Evolutionary conservation across 371 early-diverging fungal species (phyloP).

Genomic region (Vairimorpha necatrix): DNA sequence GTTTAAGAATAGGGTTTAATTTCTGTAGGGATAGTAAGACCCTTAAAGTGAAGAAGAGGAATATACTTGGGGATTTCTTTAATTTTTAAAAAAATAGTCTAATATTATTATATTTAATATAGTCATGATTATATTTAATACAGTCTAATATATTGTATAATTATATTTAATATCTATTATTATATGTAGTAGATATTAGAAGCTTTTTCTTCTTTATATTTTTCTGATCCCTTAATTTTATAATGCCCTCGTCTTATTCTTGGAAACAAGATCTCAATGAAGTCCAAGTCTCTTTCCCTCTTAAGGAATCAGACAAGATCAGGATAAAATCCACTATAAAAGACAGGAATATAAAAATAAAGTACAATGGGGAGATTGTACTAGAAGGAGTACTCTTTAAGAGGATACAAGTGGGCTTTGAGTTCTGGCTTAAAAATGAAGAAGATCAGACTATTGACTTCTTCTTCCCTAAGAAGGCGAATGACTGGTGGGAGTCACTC

Average conservation of each 20-base stretch:
- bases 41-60: constrained; percentile 24
- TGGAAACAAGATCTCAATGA: constrained; percentile 36
- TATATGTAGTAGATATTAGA: too few species aligned
- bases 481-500: constrained; percentile 38
- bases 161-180: too few species aligned
- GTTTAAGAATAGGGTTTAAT: constrained; percentile 46
- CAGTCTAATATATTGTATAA: too few species aligned
- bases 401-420: constrained; percentile 3
- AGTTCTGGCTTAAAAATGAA: constrained; percentile 14
- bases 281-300: constrained; percentile 11
- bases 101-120: too few species aligned
- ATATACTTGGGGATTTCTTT: constrained; percentile 30
- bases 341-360: constrained; percentile 11
- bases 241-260: constrained; percentile 2
- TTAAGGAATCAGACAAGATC: background rate
- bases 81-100: constrained; percentile 33
- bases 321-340: background rate
- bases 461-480: constrained; percentile 6
- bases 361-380: constrained; percentile 1
- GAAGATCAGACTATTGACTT: constrained; percentile 27
- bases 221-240: too few species aligned
- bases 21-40: constrained; percentile 35
- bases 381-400: constrained; percentile 22
- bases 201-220: too few species aligned
- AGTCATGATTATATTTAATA: too few species aligned